Evolutionary conservation across 306 rosid genomes (phyloP).

Genomic region (Crotalaria pallida): DNA sequence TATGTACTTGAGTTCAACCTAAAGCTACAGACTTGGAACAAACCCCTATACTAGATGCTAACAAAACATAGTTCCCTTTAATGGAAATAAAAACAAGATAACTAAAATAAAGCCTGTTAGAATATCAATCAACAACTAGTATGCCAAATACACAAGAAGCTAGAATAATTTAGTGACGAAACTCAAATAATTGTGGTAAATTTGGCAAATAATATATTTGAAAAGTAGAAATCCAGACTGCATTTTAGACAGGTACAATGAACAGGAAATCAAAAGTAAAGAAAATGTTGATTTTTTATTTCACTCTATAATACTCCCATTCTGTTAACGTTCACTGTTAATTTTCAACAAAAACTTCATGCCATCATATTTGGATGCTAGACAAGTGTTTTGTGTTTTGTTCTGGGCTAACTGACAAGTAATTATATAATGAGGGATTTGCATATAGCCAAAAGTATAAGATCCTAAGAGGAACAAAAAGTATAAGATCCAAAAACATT

Average conservation of each 20-base stretch:
- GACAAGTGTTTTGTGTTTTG: neutral
- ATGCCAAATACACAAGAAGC: neutral
- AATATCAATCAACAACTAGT: neutral
- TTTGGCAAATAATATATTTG: neutral
- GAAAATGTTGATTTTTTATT: neutral
- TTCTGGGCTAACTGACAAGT: neutral
- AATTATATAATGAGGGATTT: neutral
- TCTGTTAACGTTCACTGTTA: neutral
- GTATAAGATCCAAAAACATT: neutral
- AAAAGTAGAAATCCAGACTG: neutral
- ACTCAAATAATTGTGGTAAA: neutral
- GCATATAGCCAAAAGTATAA: constrained; percentile 6
- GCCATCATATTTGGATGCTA: neutral
- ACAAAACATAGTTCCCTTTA: neutral
- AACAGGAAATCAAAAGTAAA: constrained; percentile 4
- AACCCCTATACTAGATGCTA: neutral
- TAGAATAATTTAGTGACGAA: neutral
- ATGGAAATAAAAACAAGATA: neutral
- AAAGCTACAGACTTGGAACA: neutral
- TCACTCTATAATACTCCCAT: neutral
- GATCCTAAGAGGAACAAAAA: neutral
- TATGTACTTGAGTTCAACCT: neutral
- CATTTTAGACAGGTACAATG: neutral
- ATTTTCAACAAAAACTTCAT: neutral
- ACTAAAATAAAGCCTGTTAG: neutral